Base-by-base conservation (phyloP, 2,329 filamentous ascomycete species). In the Lecanicillium sp. region DNA sequence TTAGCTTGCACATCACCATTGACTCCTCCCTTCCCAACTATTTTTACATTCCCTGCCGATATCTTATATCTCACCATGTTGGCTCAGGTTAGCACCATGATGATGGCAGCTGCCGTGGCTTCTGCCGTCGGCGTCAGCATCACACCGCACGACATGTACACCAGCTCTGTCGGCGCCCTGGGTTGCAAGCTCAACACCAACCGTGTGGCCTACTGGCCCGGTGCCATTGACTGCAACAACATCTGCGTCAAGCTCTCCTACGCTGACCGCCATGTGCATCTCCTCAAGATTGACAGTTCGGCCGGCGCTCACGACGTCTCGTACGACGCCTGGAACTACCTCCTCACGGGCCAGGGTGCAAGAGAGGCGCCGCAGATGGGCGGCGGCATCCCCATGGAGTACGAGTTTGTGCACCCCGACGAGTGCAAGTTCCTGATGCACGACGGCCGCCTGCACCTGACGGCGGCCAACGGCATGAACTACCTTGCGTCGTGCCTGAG, bases 251-350 rank as follows among this genome's bases (percentile, higher is more conserved):
- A 73, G 61, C 65, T 81, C 52, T 69, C 66, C 49, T 65, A 74
- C 60, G 65, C 60, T 36, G 73, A 63, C 48, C 73, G 75, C 51
- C 67, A 63, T 32, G 61, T 83, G 49, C 70, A 79, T 55, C 75
- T 88, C 46, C 71, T 82, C 51, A 72, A 72, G 60, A 66, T 82
- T 53, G 79, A 81, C 66, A 62, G 67, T 44, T 81, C 77, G 0
- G 68, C 66, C 33, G 77, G 77, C 41, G 78, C 77, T 44, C 61
- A 78, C 60, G 79, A 82, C 62, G 73, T 82, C 65, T 73, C 68
- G 49, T 82, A 81, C 66, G 78, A 81, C 53, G 77, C 78, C 42
- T 82, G 76, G 75, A 79, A 79, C 68, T 74, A 75, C 57, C 74
- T 82, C 33, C 62, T 63, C 55, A 75, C 69, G 27, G 77, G 77